These are phyloP conservation scores for Porphyrellus cyaneotinctus DNA, from an alignment of 768 basidiomycete genomes.

Conservation along the genomic window DNA sequence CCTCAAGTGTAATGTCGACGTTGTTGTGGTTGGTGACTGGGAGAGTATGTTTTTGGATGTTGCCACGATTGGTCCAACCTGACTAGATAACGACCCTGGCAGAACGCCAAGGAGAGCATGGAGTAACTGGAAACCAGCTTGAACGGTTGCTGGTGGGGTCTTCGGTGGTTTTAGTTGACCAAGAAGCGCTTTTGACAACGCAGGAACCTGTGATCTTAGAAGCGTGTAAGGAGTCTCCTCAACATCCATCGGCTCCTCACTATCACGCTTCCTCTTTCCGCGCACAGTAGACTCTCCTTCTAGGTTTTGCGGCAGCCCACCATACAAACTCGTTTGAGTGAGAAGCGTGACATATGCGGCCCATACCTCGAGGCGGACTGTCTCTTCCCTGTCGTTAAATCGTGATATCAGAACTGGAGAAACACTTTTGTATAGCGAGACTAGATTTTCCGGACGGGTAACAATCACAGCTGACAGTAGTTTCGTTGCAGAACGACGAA, in stretches of 20 bases:
- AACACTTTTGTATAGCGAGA: conserved; percentile 74
- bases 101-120: conserved; percentile 73
- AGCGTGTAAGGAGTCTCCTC: conserved; percentile 70
- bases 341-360: conserved; percentile 77
- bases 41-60: conserved; percentile 63
- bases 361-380: conserved; percentile 91
- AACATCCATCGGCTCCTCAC: conserved; percentile 68
- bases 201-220: conserved; percentile 71
- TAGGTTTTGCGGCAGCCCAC: conserved; percentile 53
- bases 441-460: conserved; percentile 85
- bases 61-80: conserved; percentile 58
- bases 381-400: conserved; percentile 93
- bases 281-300: conserved; percentile 44
- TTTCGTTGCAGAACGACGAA: conserved; percentile 90
- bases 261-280: conserved; percentile 75
- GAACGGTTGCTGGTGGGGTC: conserved; percentile 70
- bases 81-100: conserved; percentile 74
- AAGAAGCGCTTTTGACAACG: conserved; percentile 74
- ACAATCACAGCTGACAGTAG: conserved; percentile 79
- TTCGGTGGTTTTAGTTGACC: conserved; percentile 83
- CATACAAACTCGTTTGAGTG: conserved; percentile 80
- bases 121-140: conserved; percentile 82
- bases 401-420: conserved; percentile 87
- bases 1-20: conserved; percentile 78
- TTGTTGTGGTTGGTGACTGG: conserved; percentile 67